Conservation (phyloP, 1,139 yeast species). For the Hansenula sp. region DNA sequence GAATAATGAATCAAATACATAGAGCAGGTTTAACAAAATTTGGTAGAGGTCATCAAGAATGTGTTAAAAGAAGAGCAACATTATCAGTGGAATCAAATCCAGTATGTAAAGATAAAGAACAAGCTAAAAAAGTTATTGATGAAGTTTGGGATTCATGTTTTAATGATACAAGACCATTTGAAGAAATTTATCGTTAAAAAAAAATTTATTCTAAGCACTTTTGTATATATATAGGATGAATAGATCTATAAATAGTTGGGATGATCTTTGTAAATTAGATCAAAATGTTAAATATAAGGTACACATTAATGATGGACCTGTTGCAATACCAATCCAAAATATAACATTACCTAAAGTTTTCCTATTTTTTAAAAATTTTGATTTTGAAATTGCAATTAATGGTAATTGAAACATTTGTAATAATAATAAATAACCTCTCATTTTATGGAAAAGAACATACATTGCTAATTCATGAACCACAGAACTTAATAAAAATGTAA, state of each 20-base stretch:
- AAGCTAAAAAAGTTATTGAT: conserved; percentile 76
- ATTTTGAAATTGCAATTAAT: conserved; percentile 48
- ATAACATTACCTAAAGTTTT: conserved; percentile 71
- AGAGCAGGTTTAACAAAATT: conserved; percentile 58
- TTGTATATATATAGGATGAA: conserved; percentile 2
- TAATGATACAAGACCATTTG: conserved; percentile 94
- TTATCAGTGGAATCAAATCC: conserved; percentile 87
- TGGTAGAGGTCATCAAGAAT: conserved; percentile 82
- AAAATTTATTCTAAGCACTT: background rate
- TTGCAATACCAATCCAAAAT: conserved; percentile 89
- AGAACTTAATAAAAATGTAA: conserved; percentile 81
- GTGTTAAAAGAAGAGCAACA: conserved; percentile 85
- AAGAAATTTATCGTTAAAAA: conserved; percentile 66
- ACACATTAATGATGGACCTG: conserved; percentile 89
- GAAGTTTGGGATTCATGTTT: conserved; percentile 93
- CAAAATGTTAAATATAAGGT: conserved; percentile 77
- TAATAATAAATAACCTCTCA: conserved; percentile 74
- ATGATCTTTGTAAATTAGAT: no score
- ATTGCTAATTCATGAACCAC: conserved; percentile 87
- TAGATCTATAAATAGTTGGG: no score
- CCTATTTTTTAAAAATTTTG: conserved; percentile 46
- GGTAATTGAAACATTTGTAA: conserved; percentile 80
- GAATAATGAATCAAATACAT: conserved; percentile 80
- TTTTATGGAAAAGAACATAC: conserved; percentile 77
- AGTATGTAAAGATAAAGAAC: conserved; percentile 60